Percentiles rank a stretch among this genome's conserved stretches.
Evolutionary conservation across 495 filamentous ascomycete genomes (phyloP).

Genomic region (Choiromyces venosus): DNA sequence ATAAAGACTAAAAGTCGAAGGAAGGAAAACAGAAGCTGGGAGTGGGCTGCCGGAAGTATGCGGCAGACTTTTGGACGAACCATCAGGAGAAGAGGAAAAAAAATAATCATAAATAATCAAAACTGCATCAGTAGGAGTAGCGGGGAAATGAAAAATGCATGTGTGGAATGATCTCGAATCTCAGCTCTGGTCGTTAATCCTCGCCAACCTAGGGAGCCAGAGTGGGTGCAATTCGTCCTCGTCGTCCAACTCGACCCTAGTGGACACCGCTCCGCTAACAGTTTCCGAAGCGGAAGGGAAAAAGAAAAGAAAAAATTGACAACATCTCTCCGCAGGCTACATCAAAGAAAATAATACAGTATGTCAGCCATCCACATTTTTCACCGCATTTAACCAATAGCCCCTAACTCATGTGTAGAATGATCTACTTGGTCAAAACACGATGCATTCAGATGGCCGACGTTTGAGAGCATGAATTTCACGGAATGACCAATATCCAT

Average conservation of each 20-base stretch:
- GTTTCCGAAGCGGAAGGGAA: slow-evolving; percentile 16
- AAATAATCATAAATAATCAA: slow-evolving; percentile 17
- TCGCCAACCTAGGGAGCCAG: not conserved
- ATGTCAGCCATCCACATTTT: not conserved
- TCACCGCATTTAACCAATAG: not conserved
- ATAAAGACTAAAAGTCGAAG: slow-evolving; percentile 10
- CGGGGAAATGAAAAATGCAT: slow-evolving; percentile 25
- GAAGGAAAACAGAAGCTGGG: slow-evolving; percentile 1
- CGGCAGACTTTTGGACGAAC: not conserved
- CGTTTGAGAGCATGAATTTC: not conserved
- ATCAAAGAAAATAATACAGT: not conserved
- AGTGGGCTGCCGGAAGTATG: slow-evolving; percentile 12
- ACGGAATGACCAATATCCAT: not conserved
- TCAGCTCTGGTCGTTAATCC: slow-evolving; percentile 6
- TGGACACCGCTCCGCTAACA: slow-evolving; percentile 20
- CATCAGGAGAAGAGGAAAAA: slow-evolving; percentile 19
- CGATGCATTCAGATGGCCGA: not conserved
- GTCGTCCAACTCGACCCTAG: slow-evolving; percentile 17
- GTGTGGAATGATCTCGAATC: slow-evolving; percentile 24
- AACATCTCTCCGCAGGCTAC: slow-evolving; percentile 14
- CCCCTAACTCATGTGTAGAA: not conserved
- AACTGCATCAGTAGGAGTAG: slow-evolving; percentile 23
- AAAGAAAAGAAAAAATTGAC: slow-evolving; percentile 19
- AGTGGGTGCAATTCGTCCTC: not conserved
- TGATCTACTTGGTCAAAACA: not conserved